Evolutionary conservation across 805 yeast genomes (phyloP).

Genomic region (Hanseniaspora lindneri): DNA sequence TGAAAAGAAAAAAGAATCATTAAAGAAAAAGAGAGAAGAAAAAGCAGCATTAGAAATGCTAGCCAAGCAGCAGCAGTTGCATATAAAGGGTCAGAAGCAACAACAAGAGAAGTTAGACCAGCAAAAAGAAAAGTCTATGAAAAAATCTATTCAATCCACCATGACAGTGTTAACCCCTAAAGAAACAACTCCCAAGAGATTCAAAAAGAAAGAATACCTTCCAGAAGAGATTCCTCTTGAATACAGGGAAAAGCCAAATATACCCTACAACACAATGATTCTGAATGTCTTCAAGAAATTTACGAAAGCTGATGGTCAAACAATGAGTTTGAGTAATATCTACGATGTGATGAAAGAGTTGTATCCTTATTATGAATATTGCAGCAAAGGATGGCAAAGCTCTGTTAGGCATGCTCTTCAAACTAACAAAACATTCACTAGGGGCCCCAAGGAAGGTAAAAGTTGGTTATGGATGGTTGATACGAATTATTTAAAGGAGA

Average conservation of each 20-base stretch:
- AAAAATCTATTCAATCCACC: slow-evolving; percentile 26
- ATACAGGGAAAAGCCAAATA: slow-evolving; percentile 70
- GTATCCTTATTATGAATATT: slow-evolving; percentile 83
- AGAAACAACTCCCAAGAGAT: slow-evolving; percentile 34
- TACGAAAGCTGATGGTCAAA: slow-evolving; percentile 43
- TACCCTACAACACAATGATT: slow-evolving; percentile 69
- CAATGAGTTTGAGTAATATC: slow-evolving; percentile 74
- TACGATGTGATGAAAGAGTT: slow-evolving; percentile 75
- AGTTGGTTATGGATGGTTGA: slow-evolving; percentile 94
- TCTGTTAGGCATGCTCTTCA: slow-evolving; percentile 83
- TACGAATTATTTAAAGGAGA: slow-evolving; percentile 69
- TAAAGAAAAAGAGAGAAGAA: slow-evolving; percentile 11
- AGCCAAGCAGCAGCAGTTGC: slow-evolving; percentile 18
- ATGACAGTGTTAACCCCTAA: slow-evolving; percentile 25
- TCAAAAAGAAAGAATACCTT: slow-evolving; percentile 50
- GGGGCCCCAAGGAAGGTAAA: slow-evolving; percentile 74
- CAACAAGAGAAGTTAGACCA: slow-evolving; percentile 10
- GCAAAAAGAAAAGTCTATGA: slow-evolving; percentile 8
- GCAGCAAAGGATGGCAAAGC: slow-evolving; percentile 97
- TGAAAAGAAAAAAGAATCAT: slow-evolving; percentile 13
- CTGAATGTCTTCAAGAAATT: slow-evolving; percentile 63
- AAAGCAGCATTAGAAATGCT: slow-evolving; percentile 16
- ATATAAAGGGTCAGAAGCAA: slow-evolving; percentile 16
- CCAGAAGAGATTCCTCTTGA: slow-evolving; percentile 82
- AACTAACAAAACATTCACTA: slow-evolving; percentile 71